phyloP scores from a whole-genome alignment of 176 grass and related monocot genomes.

The Oryza meridionalis region DNA sequence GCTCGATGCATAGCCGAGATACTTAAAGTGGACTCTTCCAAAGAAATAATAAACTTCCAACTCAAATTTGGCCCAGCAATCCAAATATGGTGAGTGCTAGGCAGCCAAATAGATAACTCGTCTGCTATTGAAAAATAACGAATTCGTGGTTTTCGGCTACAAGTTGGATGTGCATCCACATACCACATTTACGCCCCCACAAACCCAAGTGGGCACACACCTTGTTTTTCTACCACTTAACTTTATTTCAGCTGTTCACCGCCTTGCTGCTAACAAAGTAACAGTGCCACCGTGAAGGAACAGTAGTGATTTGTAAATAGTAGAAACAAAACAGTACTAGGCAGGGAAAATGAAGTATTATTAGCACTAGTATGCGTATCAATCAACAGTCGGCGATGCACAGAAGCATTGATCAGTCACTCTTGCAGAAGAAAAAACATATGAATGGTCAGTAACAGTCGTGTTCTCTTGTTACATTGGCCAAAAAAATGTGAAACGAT shows the following conservation, averaged over 20 bases:
- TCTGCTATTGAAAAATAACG: too few species aligned
- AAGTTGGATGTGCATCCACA: too few species aligned
- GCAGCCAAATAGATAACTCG: too few species aligned
- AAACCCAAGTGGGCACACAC: too few species aligned
- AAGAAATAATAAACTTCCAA: background rate
- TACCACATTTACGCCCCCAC: too few species aligned
- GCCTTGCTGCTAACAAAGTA: too few species aligned
- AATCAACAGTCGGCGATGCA: background rate
- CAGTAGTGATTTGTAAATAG: background rate
- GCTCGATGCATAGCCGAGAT: too few species aligned
- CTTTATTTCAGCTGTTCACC: too few species aligned
- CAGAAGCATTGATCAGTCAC: background rate
- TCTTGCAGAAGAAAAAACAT: background rate
- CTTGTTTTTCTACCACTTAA: too few species aligned
- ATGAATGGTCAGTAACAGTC: constrained; percentile 39
- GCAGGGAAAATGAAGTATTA: background rate
- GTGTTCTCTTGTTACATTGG: constrained; percentile 33
- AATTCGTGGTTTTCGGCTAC: too few species aligned
- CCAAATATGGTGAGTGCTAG: too few species aligned
- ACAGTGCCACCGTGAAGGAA: background rate
- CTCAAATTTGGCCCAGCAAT: background rate
- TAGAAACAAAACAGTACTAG: background rate
- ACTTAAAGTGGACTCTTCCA: too few species aligned
- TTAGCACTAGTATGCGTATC: background rate
- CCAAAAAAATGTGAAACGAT: constrained; percentile 31